phyloP scores from a whole-genome alignment of 2,329 filamentous ascomycete genomes.

The Cladosporium sp. region DNA sequence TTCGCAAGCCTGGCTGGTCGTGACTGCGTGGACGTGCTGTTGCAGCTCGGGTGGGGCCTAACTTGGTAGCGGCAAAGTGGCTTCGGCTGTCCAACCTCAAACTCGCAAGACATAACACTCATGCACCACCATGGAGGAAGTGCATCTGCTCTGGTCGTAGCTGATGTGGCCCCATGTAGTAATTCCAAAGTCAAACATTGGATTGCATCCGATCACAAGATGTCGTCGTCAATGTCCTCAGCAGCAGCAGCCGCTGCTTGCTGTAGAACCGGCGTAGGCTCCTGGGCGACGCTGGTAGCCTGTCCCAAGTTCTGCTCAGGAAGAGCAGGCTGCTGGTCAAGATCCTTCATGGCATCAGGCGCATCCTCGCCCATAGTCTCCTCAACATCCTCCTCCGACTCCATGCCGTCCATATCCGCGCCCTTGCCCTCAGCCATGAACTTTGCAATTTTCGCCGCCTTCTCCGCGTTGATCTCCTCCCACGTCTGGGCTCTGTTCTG shows the following conservation, averaged over 20 bases:
- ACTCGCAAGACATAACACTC: background rate
- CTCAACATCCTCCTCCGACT: conserved; percentile 14
- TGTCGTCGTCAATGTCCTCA: conserved; percentile 12
- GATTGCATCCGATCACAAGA: conserved; percentile 5
- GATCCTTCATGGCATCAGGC: conserved; percentile 12
- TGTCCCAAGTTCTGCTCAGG: conserved; percentile 18
- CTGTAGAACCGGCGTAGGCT: conserved; percentile 12
- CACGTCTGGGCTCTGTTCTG: conserved; percentile 32
- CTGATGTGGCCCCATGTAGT: background rate
- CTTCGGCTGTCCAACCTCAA: background rate
- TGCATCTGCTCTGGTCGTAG: background rate
- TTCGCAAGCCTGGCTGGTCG: background rate
- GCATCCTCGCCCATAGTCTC: background rate
- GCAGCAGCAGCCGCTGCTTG: conserved; percentile 1
- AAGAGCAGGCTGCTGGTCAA: conserved; percentile 14
- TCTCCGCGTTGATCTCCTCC: conserved; percentile 37
- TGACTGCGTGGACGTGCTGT: background rate
- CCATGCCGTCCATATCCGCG: conserved; percentile 10
- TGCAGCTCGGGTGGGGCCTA: background rate
- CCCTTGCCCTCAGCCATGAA: conserved; percentile 8
- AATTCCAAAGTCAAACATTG: background rate
- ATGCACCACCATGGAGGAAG: background rate
- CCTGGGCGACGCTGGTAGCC: conserved; percentile 1
- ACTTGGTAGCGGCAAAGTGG: background rate
- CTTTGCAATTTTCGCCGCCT: conserved; percentile 18